Percentiles rank a stretch among this genome's conserved stretches.
Conservation (phyloP, 148 eudicot genomes). For the Nepenthes gracilis region DNA sequence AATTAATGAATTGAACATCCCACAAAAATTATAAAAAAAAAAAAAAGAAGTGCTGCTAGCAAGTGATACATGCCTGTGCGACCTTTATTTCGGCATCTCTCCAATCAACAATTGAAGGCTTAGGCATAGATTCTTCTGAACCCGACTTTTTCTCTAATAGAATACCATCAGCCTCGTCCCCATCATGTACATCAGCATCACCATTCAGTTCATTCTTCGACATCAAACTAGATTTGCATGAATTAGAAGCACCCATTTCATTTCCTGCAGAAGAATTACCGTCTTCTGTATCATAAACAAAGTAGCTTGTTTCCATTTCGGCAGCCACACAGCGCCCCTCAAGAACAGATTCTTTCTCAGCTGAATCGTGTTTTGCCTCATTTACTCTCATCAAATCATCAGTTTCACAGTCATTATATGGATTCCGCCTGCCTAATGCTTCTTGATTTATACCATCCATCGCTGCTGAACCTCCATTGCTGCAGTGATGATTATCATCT, state of each 20-base stretch:
- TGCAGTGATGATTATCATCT: neutral
- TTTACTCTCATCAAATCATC: neutral
- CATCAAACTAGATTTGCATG: neutral
- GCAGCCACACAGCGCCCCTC: neutral
- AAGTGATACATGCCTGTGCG: constrained; percentile 27
- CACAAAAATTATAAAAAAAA: too few relatives aligned
- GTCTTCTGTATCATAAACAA: too few relatives aligned
- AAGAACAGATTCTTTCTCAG: neutral
- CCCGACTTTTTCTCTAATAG: neutral
- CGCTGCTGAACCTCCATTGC: neutral
- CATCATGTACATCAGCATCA: neutral
- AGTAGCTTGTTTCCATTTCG: neutral
- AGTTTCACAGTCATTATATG: neutral
- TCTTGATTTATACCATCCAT: neutral
- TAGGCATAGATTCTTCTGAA: neutral
- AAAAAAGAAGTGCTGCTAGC: neutral
- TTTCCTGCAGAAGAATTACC: neutral
- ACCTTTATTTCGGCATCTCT: constrained; percentile 10
- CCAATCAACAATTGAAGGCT: neutral
- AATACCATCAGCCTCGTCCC: neutral
- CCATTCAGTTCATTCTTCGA: neutral
- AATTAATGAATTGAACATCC: too few relatives aligned
- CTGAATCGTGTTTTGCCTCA: constrained; percentile 12
- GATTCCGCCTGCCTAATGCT: neutral
- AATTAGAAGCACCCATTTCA: neutral